These are phyloP conservation scores for Phytophthora syringae DNA, from an alignment of 352 stramenopile genomes.

Conservation along the genomic window DNA sequence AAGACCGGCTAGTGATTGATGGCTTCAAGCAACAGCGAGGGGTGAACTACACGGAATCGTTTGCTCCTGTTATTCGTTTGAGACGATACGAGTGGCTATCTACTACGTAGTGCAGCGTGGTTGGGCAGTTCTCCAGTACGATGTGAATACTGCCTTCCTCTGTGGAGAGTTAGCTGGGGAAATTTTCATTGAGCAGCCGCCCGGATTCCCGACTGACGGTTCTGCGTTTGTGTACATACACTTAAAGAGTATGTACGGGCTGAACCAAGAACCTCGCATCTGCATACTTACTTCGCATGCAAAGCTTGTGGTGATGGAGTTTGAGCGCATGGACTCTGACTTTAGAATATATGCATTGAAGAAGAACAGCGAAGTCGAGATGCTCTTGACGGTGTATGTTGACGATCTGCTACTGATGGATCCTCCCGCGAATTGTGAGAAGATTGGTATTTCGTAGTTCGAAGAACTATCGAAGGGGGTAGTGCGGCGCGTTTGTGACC, in stretches of 20 bases:
- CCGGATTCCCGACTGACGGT: conserved; percentile 4
- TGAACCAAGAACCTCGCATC: conserved; percentile 22
- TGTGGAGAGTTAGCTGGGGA: conserved; percentile 5
- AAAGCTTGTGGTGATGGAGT: background rate
- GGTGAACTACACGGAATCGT: conserved; percentile 26
- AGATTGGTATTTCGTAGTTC: conserved; percentile 2
- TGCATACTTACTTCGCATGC: too few species aligned
- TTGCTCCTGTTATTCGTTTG: conserved; percentile 27
- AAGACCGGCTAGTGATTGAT: conserved; percentile 11
- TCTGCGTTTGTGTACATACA: conserved; percentile 4
- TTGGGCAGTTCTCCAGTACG: conserved; percentile 8
- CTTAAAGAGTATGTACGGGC: conserved; percentile 16
- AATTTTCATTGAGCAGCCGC: conserved; percentile 24
- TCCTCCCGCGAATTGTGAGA: background rate
- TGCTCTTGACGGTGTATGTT: conserved; percentile 20
- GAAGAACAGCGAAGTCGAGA: background rate
- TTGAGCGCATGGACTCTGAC: conserved; percentile 8
- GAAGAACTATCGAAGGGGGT: too few species aligned
- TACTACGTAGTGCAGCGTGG: conserved; percentile 5
- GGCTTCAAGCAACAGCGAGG: conserved; percentile 25
- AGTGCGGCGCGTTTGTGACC: too few species aligned
- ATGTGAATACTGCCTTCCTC: conserved; percentile 13
- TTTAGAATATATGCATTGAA: conserved; percentile 14
- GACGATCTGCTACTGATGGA: conserved; percentile 24
- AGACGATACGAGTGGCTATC: conserved; percentile 15